Evolutionary conservation across 345 rosid genomes (phyloP).

Genomic region (Brassica cretica): DNA sequence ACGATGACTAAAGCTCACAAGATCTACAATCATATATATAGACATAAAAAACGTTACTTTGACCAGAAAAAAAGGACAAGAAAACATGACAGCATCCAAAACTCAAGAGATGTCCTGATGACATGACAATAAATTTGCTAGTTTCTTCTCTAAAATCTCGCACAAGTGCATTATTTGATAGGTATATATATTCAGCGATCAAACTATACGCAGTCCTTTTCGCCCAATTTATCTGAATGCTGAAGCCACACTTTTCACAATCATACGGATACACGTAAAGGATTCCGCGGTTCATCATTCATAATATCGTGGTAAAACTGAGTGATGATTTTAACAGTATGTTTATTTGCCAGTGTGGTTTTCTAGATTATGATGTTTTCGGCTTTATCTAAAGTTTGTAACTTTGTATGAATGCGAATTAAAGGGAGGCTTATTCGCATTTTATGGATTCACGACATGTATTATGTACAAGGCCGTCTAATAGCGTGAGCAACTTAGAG

Average conservation of each 20-base stretch:
- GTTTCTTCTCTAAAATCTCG: background rate
- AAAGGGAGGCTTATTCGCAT: too few species aligned
- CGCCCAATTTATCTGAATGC: conserved; percentile 53
- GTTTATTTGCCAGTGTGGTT: too few species aligned
- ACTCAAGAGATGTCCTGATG: background rate
- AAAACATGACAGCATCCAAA: background rate
- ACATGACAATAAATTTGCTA: background rate
- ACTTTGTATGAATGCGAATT: too few species aligned
- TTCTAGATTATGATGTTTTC: too few species aligned
- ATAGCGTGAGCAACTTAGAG: too few species aligned
- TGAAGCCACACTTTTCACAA: conserved; percentile 53
- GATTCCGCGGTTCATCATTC: background rate
- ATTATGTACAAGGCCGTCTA: too few species aligned
- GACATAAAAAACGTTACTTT: too few species aligned
- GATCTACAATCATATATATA: background rate
- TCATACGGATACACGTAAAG: conserved; percentile 64
- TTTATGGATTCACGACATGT: too few species aligned
- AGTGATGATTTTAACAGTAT: too few species aligned
- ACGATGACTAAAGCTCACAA: background rate
- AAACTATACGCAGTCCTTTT: conserved; percentile 52
- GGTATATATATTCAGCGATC: background rate
- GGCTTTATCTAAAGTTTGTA: too few species aligned
- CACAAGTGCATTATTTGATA: background rate
- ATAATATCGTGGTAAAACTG: too few species aligned
- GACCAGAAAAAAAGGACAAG: background rate